Base-by-base conservation (phyloP, 2,329 filamentous ascomycete genomes). In the Ophiostoma sp. region DNA sequence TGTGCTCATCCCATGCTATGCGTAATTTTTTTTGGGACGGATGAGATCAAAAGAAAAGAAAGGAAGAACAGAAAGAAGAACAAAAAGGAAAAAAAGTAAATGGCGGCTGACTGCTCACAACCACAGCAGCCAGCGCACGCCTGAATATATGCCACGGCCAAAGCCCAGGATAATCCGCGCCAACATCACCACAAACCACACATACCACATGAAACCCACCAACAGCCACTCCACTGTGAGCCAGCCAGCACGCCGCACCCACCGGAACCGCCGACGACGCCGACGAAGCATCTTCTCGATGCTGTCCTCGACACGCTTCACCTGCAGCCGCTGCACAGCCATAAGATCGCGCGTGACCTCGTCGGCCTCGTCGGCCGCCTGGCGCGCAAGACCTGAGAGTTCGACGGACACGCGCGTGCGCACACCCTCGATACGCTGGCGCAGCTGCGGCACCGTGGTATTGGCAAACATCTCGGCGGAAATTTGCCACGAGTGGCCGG, bases 201-300 rank as follows among this genome's bases (percentile, higher is more conserved):
- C 91, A 82, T 92, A 94, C 94, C 96, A 98, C 90, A 98, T 93
- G 77, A 97, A 88, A 3, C 92, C 93, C 52, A 98, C 90, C 22
- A 98, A 87, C 69, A 90, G 84, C 94, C 94, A 98, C 84, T 98
- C 95, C 19, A 98, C 88, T 25, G 91, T 82, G 72, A 94, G 89
- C 88, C 94, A 98, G 17, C 93, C 91, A 0, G 90, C 89, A 17
- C 93, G 86, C 52, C 93, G 86, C 31, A 94, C 82, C 90, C 93
- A 94, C 72, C 93, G 86, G 79, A 96, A 89, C 73, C 89, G 83
- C 39, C 90, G 82, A 17, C 90, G 86, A 70, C 94, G 86, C 74
- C 92, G 87, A 74, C 93, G 86, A 70, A 94, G 86, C 85, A 93
- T 91, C 78, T 92, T 89, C 74, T 96, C 87, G 74, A 98, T 92